Conservation (phyloP, 2,329 filamentous ascomycete species). For the Chaetomium sp. region DNA sequence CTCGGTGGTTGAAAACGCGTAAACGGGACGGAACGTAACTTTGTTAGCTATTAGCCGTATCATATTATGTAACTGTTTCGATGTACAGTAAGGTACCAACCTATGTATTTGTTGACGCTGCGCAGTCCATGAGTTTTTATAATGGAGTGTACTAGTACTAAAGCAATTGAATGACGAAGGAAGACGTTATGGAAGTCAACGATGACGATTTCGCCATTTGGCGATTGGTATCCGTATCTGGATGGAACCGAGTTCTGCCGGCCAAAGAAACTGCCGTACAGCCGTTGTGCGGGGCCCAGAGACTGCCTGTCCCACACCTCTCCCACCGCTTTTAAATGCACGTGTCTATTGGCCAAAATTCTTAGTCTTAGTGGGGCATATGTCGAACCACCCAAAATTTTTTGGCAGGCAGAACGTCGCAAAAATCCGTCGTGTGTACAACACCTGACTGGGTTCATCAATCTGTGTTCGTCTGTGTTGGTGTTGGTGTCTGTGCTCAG, state of each 20-base stretch:
- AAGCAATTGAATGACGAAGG: background rate
- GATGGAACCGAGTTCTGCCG: background rate
- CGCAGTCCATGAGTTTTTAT: background rate
- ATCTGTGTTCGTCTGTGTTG: background rate
- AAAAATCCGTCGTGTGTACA: constrained; percentile 15
- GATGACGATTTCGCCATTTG: background rate
- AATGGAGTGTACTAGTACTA: background rate
- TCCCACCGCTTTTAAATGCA: background rate
- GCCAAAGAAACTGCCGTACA: background rate
- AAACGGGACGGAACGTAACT: background rate
- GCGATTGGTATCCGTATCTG: too few species aligned
- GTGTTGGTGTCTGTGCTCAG: constrained; percentile 2
- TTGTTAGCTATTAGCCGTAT: background rate
- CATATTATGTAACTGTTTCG: background rate
- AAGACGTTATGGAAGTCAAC: background rate
- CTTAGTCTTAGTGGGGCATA: constrained; percentile 10
- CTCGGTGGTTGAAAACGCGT: background rate
- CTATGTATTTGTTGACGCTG: background rate
- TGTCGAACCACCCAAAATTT: constrained; percentile 21
- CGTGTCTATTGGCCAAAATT: constrained; percentile 18
- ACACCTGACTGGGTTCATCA: background rate
- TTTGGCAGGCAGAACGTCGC: constrained; percentile 10
- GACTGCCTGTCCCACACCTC: background rate
- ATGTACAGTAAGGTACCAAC: background rate
- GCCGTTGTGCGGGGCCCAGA: background rate